Conservation (phyloP, 495 filamentous ascomycete genomes). For the Hyaloscypha bicolor region DNA sequence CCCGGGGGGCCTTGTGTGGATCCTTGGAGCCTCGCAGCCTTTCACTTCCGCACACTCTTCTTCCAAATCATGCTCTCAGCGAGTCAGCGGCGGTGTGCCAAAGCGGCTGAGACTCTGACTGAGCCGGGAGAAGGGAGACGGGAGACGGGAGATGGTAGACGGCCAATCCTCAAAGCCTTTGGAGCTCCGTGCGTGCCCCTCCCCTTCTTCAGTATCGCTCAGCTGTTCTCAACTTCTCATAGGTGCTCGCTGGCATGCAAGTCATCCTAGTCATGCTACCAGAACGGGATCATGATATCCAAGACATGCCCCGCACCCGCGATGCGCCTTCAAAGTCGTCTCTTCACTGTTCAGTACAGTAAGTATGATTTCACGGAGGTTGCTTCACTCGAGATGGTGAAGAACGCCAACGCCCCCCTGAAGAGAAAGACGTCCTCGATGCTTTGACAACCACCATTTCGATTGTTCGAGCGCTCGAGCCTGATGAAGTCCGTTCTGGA, state of each 20-base stretch:
- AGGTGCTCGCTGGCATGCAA: background rate
- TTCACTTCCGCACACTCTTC: background rate
- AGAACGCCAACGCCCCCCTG: too few species aligned
- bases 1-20: background rate
- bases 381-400: too few species aligned
- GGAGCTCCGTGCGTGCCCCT: background rate
- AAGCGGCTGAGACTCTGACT: too few species aligned
- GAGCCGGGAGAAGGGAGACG: too few species aligned
- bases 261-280: background rate
- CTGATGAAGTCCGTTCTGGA: background rate
- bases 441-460: background rate
- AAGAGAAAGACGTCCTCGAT: background rate
- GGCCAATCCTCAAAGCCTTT: background rate
- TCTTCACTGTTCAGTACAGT: too few species aligned
- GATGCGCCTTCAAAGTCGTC: background rate
- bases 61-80: too few species aligned
- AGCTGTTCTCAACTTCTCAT: background rate
- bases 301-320: background rate
- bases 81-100: too few species aligned
- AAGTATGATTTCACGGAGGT: too few species aligned
- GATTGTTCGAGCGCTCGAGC: background rate
- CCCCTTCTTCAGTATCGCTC: background rate
- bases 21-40: background rate
- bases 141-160: background rate
- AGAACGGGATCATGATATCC: background rate